Evolutionary conservation across 2,329 filamentous ascomycete species (phyloP), one percentile per base, ranked within the genome.

Genomic region (Byssochlamys sp.): DNA sequence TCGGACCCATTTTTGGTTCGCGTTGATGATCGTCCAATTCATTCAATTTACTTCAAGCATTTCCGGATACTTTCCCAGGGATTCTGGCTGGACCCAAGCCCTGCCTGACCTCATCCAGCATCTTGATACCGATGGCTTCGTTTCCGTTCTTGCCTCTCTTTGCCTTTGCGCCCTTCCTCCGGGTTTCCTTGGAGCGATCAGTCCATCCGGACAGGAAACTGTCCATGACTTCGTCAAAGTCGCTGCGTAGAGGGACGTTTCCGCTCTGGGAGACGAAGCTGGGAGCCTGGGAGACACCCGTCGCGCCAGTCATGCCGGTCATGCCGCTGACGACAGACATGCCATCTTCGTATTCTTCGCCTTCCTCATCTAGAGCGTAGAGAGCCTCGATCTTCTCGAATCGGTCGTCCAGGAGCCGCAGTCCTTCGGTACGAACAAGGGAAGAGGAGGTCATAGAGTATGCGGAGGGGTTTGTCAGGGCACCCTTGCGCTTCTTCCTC

Each of bases 371-470:
- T 50, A 83, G 74, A n/a, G 83, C 79, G 66, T 90, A 96, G 60
- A 87, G 80, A 71, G 92, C 88, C 73, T 96, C 90, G 24, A 97
- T 84, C 73, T 84, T 89, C 71, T 99, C 94, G 71, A 97, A 99
- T 27, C 94, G 84, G 52, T 88, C 88, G 70, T 99, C 95, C 5
- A 99, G 80, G 0, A 95, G 81, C 0, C 85, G 86, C 59, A 95
- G 82, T 49, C 91, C 90, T 67, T 96, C 92, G 1, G 91, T 99
- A 57, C 94, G 85, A 55, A 90, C 86, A 19, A 96, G 79, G 0
- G 90, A 88, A 0, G 91, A 95, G 0, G 89, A 95, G 0, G 89
- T 91, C 91, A 96, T 96, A 55, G 89, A 94, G 75, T 94, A 95
- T 58, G 83, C 85, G 0, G 91, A 94, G 0, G 89, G 87, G 62